These are phyloP conservation scores for Pseudogymnoascus pannorum DNA, from an alignment of 2,329 filamentous ascomycete genomes.

Conservation along the genomic window DNA sequence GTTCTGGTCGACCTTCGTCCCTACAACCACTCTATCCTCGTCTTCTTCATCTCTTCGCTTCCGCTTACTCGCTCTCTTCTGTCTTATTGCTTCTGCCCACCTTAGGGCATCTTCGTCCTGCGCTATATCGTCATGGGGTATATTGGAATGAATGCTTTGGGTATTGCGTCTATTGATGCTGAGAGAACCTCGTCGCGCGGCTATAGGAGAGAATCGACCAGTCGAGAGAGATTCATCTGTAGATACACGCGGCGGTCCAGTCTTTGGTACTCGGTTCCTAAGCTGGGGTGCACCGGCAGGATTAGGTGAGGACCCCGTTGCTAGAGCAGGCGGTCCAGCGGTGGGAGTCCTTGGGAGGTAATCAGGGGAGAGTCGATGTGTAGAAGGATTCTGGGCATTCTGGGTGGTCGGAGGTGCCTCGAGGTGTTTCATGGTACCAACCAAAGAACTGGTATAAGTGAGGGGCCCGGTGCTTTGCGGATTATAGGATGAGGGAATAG, in stretches of 20 bases:
- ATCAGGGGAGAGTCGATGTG: slow-evolving; percentile 55
- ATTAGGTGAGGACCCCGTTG: not conserved
- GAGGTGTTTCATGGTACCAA: slow-evolving; percentile 22
- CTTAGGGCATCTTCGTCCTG: slow-evolving; percentile 85
- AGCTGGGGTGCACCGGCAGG: slow-evolving; percentile 45
- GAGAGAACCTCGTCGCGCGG: slow-evolving; percentile 71
- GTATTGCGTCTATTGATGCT: slow-evolving; percentile 74
- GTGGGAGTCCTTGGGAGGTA: slow-evolving; percentile 34
- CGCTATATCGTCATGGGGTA: slow-evolving; percentile 72
- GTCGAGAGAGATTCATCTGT: slow-evolving; percentile 63
- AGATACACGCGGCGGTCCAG: slow-evolving; percentile 57
- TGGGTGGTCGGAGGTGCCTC: slow-evolving; percentile 21
- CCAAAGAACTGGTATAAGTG: slow-evolving; percentile 25
- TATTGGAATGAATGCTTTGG: slow-evolving; percentile 76
- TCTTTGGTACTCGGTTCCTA: slow-evolving; percentile 77
- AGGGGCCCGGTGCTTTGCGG: slow-evolving; percentile 28
- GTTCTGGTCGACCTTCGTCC: slow-evolving; percentile 94
- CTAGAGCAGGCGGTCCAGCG: slow-evolving; percentile 31
- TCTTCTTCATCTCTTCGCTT: slow-evolving; percentile 79
- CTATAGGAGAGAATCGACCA: slow-evolving; percentile 70
- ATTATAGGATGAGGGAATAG: slow-evolving; percentile 23
- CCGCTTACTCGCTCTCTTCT: slow-evolving; percentile 83
- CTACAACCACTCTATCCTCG: slow-evolving; percentile 89
- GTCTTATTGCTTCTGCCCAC: slow-evolving; percentile 88
- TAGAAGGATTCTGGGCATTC: slow-evolving; percentile 26